Evolutionary conservation across 306 rosid species (phyloP).

Genomic region (Calophaca sinica): DNA sequence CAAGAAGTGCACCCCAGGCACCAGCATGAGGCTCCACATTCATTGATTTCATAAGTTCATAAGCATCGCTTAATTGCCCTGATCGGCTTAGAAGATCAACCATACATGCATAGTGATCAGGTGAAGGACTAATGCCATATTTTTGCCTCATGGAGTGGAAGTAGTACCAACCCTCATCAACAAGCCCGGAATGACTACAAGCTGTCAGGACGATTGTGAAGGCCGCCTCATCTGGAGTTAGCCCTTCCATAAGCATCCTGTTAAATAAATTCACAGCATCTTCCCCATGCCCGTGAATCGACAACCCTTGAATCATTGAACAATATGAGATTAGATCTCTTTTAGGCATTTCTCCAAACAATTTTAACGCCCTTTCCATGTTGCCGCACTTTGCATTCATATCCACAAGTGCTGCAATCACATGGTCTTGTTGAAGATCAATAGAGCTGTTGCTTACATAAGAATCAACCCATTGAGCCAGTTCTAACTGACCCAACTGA

Average conservation of each 20-base stretch:
- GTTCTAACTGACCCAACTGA: conserved; percentile 62
- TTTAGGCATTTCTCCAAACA: conserved; percentile 61
- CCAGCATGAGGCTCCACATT: conserved; percentile 66
- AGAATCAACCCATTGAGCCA: conserved; percentile 71
- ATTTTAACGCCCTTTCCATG: conserved; percentile 64
- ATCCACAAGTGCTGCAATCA: conserved; percentile 72
- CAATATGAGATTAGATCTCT: conserved; percentile 69
- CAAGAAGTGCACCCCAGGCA: conserved; percentile 86
- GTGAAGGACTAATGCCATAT: conserved; percentile 61
- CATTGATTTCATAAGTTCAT: conserved; percentile 68
- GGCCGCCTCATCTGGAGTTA: conserved; percentile 75
- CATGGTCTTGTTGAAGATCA: conserved; percentile 60
- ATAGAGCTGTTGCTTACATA: conserved; percentile 52
- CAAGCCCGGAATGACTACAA: conserved; percentile 76
- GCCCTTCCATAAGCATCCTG: conserved; percentile 72
- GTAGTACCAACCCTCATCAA: conserved; percentile 74
- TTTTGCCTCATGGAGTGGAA: conserved; percentile 61
- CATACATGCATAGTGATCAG: conserved; percentile 80
- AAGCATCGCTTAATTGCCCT: conserved; percentile 63
- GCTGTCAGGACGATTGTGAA: conserved; percentile 75
- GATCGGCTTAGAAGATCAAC: conserved; percentile 83
- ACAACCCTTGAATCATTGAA: conserved; percentile 77
- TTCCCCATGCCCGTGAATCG: conserved; percentile 69
- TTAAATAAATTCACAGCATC: conserved; percentile 68
- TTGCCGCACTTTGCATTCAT: conserved; percentile 91